Percentiles rank a stretch among this genome's conserved stretches.
These are phyloP conservation scores for Neopestalotiopsis sp. DNA, from an alignment of 2,329 filamentous ascomycete species.

Conservation along the genomic window DNA sequence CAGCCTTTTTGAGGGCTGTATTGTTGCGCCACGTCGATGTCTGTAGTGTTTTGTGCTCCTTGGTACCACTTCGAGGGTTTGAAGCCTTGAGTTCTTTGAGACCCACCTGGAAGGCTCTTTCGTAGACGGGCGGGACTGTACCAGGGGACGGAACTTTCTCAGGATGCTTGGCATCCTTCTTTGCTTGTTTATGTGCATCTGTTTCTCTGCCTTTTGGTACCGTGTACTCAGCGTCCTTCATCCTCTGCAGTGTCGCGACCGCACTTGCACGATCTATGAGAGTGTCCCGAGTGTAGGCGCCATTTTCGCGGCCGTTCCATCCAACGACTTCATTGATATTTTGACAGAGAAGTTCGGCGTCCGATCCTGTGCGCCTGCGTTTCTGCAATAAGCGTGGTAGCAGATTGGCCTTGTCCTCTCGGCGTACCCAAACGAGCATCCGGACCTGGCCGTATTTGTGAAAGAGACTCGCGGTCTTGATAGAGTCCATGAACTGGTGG, in stretches of 20 bases:
- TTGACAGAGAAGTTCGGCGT: conserved; percentile 66
- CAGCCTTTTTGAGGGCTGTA: conserved; percentile 26
- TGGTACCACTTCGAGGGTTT: background rate
- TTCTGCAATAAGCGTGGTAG: conserved; percentile 64
- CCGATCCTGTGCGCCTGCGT: conserved; percentile 62
- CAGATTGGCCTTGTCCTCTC: conserved; percentile 62
- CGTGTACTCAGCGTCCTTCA: conserved; percentile 47
- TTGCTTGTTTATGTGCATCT: conserved; percentile 39
- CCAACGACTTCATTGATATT: conserved; percentile 64
- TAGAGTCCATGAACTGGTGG: conserved; percentile 65
- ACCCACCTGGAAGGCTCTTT: conserved; percentile 33
- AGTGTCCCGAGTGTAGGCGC: conserved; percentile 47
- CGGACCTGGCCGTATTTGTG: conserved; percentile 81
- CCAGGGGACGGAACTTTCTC: conserved; percentile 25
- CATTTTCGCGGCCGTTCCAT: conserved; percentile 33
- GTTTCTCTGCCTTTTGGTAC: conserved; percentile 54
- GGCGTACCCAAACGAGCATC: conserved; percentile 75
- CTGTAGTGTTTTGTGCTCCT: background rate
- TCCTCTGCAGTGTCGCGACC: conserved; percentile 46
- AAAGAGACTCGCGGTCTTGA: conserved; percentile 65
- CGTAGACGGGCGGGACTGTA: conserved; percentile 14
- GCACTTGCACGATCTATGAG: conserved; percentile 54
- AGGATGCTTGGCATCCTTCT: conserved; percentile 44
- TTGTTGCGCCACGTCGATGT: conserved; percentile 27
- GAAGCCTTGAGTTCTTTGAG: conserved; percentile 32